Conservation (phyloP, 2,329 filamentous ascomycete species). For the Neofusicoccum cordaticola region DNA sequence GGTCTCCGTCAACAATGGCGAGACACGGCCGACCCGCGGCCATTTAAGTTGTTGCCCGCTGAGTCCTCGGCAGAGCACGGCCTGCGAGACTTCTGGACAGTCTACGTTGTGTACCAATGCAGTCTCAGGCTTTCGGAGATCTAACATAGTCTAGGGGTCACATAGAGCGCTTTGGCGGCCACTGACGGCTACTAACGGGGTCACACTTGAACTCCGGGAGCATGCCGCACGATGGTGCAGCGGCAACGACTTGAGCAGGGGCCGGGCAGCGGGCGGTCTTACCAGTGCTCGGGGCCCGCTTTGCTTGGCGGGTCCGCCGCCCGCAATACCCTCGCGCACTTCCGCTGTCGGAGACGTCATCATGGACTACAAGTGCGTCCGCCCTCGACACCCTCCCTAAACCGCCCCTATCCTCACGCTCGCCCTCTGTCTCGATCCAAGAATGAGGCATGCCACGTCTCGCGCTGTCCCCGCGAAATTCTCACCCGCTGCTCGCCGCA, state of each 20-base stretch:
- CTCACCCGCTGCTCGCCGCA: background rate
- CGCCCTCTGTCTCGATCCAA: background rate
- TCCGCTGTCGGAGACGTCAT: constrained; percentile 18
- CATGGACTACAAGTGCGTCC: background rate
- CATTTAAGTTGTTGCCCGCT: background rate
- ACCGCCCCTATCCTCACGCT: background rate
- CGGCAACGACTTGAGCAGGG: background rate
- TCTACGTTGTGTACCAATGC: too few relatives aligned
- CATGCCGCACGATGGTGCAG: background rate
- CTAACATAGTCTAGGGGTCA: background rate
- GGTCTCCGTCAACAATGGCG: background rate
- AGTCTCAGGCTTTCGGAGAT: background rate
- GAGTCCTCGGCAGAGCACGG: background rate
- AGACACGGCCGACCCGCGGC: background rate
- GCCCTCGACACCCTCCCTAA: background rate
- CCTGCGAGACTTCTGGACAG: background rate
- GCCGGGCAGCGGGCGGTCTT: background rate
- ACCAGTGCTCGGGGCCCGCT: constrained; percentile 1
- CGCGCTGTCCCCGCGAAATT: background rate
- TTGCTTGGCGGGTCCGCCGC: constrained; percentile 1
- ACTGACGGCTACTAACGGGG: background rate
- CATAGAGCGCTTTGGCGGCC: background rate
- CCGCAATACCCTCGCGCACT: constrained; percentile 8
- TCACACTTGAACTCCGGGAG: background rate
- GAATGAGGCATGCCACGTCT: constrained; percentile 17